Percentiles rank a stretch among this genome's conserved stretches.
Evolutionary conservation across 208 protist genomes (phyloP).

Genomic region (Acanthamoeba sp.): DNA sequence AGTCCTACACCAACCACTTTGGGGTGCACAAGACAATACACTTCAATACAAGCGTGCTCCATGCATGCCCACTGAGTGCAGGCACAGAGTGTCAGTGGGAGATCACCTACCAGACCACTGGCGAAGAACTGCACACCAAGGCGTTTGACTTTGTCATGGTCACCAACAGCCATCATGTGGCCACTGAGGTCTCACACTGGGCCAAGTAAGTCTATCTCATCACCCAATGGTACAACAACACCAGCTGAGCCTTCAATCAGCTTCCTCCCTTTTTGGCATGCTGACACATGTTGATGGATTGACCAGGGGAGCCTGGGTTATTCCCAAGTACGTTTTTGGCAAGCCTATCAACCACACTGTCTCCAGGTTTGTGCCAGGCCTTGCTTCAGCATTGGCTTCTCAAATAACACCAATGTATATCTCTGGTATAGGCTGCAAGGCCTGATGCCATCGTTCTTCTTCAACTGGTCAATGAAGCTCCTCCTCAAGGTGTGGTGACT

Average conservation of each 20-base stretch:
- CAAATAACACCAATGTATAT: too few relatives aligned
- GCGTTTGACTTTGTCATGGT: slow-evolving; percentile 46
- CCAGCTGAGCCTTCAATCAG: too few relatives aligned
- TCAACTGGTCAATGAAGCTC: too few relatives aligned
- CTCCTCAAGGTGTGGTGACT: too few relatives aligned
- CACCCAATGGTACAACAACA: not conserved
- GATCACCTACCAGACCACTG: slow-evolving; percentile 27
- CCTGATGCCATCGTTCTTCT: too few relatives aligned
- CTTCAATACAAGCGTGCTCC: slow-evolving; percentile 20
- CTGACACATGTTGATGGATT: too few relatives aligned
- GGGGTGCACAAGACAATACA: slow-evolving; percentile 12
- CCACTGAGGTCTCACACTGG: slow-evolving; percentile 47
- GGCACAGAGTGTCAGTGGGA: not conserved
- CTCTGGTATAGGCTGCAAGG: too few relatives aligned
- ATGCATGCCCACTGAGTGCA: not conserved
- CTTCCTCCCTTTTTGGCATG: too few relatives aligned
- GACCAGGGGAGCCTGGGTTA: slow-evolving; percentile 22
- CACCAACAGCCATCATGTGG: slow-evolving; percentile 45
- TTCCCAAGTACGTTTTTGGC: slow-evolving; percentile 47
- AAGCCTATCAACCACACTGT: not conserved
- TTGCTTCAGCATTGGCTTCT: too few relatives aligned
- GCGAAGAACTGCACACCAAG: not conserved
- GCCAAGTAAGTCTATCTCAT: slow-evolving; percentile 23
- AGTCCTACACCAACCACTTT: slow-evolving; percentile 39
- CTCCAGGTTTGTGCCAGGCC: not conserved